These are phyloP conservation scores for Tolypocladium tropicale DNA, from an alignment of 2,329 filamentous ascomycete genomes.

Conservation along the genomic window DNA sequence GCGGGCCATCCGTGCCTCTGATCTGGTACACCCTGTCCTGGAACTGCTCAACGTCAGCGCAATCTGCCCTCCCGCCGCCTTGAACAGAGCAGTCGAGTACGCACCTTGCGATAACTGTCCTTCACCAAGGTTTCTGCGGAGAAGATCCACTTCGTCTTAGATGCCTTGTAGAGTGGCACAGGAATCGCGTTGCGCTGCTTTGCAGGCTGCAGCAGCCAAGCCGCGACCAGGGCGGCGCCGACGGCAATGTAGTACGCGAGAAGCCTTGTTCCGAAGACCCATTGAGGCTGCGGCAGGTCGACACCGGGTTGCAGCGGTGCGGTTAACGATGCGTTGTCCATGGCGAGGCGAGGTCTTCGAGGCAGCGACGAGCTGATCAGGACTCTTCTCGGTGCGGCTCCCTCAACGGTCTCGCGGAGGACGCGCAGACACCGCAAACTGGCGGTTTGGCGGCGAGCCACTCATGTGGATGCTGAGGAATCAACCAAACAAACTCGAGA, in stretches of 20 bases:
- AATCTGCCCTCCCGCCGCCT: neutral
- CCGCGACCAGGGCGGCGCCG: conserved; percentile 21
- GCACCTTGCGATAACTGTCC: conserved; percentile 38
- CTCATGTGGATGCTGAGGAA: conserved; percentile 9
- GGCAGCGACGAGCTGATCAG: neutral
- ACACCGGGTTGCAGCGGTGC: neutral
- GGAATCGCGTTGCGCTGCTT: conserved; percentile 18
- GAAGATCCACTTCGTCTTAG: conserved; percentile 40
- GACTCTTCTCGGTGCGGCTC: neutral
- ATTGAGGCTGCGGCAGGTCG: neutral
- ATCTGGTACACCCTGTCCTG: conserved; percentile 39
- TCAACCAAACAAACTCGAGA: neutral
- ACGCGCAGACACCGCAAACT: neutral
- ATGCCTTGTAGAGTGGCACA: conserved; percentile 36
- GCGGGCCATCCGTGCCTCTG: conserved; percentile 38
- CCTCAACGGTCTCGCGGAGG: neutral
- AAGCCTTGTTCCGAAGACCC: conserved; percentile 6
- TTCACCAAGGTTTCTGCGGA: conserved; percentile 35
- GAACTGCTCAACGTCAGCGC: conserved; percentile 25
- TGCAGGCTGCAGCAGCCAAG: conserved; percentile 27
- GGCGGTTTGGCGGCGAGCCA: neutral
- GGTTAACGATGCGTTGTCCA: neutral
- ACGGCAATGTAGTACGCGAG: conserved; percentile 32
- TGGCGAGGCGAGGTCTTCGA: neutral
- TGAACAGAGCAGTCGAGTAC: neutral